A percentile compares a stretch with the other conserved stretches of the same genome.
Conservation (phyloP, 345 rosid species). For the Syzygium oleosum region DNA sequence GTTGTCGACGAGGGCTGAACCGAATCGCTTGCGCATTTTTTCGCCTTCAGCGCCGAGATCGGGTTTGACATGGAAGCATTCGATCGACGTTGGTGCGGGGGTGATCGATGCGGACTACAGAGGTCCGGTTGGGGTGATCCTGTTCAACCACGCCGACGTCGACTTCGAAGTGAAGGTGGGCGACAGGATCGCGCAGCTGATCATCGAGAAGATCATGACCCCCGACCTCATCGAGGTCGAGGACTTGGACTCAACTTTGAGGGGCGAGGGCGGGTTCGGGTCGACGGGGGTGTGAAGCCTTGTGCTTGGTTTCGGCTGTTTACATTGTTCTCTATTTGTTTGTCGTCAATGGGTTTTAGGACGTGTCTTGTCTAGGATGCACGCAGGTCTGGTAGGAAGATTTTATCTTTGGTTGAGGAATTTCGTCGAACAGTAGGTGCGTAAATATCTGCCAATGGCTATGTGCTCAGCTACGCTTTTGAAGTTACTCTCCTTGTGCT, state of each 20-base stretch:
- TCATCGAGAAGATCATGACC: slow-evolving; percentile 62
- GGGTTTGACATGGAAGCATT: slow-evolving; percentile 71
- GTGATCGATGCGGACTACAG: slow-evolving; percentile 78
- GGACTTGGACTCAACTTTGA: slow-evolving; percentile 55
- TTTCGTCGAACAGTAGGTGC: not conserved
- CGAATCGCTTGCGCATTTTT: not conserved
- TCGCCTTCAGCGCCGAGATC: slow-evolving; percentile 48
- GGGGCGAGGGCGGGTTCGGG: slow-evolving; percentile 83
- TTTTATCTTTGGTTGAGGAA: not conserved
- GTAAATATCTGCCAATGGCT: not conserved
- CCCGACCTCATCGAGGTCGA: slow-evolving; percentile 63
- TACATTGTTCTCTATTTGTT: not conserved
- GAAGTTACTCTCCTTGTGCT: not conserved
- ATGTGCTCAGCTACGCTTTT: not conserved
- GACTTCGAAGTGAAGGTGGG: slow-evolving; percentile 61
- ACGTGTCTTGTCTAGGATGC: not conserved
- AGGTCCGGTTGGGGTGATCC: slow-evolving; percentile 68
- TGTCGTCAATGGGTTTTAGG: not conserved
- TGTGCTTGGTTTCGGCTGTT: not conserved
- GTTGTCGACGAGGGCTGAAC: not conserved
- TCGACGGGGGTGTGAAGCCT: slow-evolving; percentile 54
- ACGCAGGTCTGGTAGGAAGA: not conserved
- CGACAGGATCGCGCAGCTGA: slow-evolving; percentile 63
- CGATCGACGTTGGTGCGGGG: slow-evolving; percentile 76
- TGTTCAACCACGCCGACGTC: slow-evolving; percentile 58